phyloP scores from a whole-genome alignment of 208 protist species.

The Trypanosomatidae sp. region DNA sequence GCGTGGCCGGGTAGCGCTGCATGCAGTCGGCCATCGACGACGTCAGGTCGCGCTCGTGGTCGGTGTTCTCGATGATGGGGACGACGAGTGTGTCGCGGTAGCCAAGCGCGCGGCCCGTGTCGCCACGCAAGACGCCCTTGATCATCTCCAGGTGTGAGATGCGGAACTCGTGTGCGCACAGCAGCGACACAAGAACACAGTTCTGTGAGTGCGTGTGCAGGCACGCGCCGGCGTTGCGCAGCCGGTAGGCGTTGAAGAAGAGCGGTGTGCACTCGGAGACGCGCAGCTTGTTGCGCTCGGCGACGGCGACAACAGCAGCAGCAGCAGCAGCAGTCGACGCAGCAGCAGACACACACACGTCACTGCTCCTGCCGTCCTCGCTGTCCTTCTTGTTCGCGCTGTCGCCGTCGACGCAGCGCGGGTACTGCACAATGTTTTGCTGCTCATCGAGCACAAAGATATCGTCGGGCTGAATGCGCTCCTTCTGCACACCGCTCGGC shows the following conservation, averaged over 20 bases:
- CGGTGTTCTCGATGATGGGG: conserved; percentile 94
- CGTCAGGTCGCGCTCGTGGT: conserved; percentile 65
- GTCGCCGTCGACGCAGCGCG: conserved; percentile 10
- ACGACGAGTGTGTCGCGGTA: conserved; percentile 87
- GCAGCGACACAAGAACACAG: conserved; percentile 76
- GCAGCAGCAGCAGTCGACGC: too few relatives aligned
- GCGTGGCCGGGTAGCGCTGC: conserved; percentile 80
- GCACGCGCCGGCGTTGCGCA: conserved; percentile 82
- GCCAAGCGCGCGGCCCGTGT: conserved; percentile 37
- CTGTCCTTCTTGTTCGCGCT: neutral
- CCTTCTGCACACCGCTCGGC: conserved; percentile 92
- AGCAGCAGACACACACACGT: too few relatives aligned
- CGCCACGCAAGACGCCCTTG: conserved; percentile 68
- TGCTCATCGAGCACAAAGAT: conserved; percentile 84
- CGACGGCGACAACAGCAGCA: too few relatives aligned
- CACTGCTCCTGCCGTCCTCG: too few relatives aligned
- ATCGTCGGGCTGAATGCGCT: conserved; percentile 83
- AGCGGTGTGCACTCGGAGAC: conserved; percentile 90
- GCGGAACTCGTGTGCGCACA: conserved; percentile 88
- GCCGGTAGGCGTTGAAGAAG: conserved; percentile 87
- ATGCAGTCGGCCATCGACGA: conserved; percentile 77
- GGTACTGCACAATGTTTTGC: conserved; percentile 26
- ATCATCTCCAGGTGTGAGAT: conserved; percentile 95
- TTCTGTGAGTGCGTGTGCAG: conserved; percentile 89
- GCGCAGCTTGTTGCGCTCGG: conserved; percentile 39